Evolutionary conservation across 2,329 filamentous ascomycete species (phyloP).

Genomic region (Emmonsiellopsis sp.): DNA sequence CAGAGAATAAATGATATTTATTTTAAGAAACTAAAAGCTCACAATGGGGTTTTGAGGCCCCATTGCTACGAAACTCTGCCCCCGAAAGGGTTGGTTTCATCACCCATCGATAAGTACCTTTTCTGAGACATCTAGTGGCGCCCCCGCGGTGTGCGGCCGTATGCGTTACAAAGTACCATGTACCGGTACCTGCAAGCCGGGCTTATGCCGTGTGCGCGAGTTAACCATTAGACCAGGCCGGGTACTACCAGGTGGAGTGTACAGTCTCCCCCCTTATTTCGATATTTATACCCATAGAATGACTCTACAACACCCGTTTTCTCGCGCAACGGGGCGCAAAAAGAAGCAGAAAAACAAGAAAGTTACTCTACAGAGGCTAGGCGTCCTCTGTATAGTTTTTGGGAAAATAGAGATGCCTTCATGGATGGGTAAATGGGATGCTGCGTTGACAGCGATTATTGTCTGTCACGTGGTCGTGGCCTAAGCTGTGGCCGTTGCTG

Average conservation of each 20-base stretch:
- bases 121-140: not conserved
- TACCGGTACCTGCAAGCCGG: slow-evolving; percentile 1
- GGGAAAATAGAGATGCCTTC: not conserved
- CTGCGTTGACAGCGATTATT: too few relatives aligned
- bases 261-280: not conserved
- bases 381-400: not conserved
- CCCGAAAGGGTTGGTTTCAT: slow-evolving; percentile 1
- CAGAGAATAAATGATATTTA: not conserved
- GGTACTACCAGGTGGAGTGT: not conserved
- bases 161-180: slow-evolving; percentile 1
- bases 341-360: not conserved
- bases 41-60: not conserved
- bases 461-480: too few relatives aligned
- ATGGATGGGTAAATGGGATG: not conserved
- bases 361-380: not conserved
- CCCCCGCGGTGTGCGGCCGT: slow-evolving; percentile 1
- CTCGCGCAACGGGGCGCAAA: not conserved
- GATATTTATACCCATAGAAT: not conserved
- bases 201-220: slow-evolving; percentile 1
- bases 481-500: too few relatives aligned
- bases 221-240: slow-evolving; percentile 3
- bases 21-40: not conserved
- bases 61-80: slow-evolving; percentile 3
- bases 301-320: not conserved
- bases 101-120: not conserved